phyloP scores from a whole-genome alignment of 192 early-diverging fungal species.

The Linnemannia hyalina region DNA sequence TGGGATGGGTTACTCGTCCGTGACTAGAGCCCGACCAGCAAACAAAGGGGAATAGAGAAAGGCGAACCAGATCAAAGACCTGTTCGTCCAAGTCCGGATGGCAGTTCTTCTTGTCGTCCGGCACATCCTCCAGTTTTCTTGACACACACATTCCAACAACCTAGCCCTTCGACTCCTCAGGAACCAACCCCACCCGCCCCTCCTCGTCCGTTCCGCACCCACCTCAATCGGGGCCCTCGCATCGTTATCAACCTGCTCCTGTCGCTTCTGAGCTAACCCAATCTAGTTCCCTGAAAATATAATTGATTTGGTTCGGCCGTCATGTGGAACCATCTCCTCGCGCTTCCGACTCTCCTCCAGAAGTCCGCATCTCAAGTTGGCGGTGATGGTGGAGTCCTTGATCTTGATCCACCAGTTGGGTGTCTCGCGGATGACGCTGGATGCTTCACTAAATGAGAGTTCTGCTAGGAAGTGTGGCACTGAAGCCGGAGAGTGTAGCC shows the following conservation, averaged over 20 bases:
- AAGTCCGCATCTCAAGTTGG: constrained; percentile 25
- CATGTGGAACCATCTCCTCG: constrained; percentile 1
- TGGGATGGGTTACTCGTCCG: constrained; percentile 12
- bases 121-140: constrained; percentile 53
- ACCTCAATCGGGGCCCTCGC: neutral
- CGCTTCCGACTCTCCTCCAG: constrained; percentile 11
- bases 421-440: constrained; percentile 63
- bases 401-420: constrained; percentile 57
- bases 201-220: constrained; percentile 16
- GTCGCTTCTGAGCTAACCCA: constrained; percentile 50
- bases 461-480: constrained; percentile 4
- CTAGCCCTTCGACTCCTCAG: constrained; percentile 39
- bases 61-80: constrained; percentile 67
- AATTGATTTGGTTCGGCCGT: constrained; percentile 60
- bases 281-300: constrained; percentile 61
- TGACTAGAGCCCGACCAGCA: constrained; percentile 4
- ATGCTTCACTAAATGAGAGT: constrained; percentile 36
- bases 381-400: constrained; percentile 47
- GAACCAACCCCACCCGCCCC: constrained; percentile 53
- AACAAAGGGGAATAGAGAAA: constrained; percentile 64
- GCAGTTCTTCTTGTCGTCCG: constrained; percentile 55
- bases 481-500: neutral
- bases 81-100: constrained; percentile 61
- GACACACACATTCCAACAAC: constrained; percentile 35
- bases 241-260: constrained; percentile 34